These are phyloP conservation scores for Annulohypoxylon bovei DNA, from an alignment of 495 filamentous ascomycete species.

Conservation along the genomic window DNA sequence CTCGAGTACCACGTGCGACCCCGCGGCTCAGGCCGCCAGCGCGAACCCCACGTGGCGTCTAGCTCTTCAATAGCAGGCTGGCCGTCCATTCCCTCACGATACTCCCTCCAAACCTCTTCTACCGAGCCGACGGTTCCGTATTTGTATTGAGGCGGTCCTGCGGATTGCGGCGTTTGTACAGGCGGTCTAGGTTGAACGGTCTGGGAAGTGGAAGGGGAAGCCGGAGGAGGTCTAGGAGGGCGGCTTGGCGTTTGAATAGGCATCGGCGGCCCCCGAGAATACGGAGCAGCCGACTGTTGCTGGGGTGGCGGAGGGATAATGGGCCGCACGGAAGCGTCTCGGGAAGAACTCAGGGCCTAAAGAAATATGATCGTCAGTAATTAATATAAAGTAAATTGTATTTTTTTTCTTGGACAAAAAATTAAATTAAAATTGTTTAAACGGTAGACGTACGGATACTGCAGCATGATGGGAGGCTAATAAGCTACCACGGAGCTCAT, in stretches of 20 bases:
- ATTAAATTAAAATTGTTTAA: neutral
- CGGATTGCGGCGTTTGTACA: conserved; percentile 34
- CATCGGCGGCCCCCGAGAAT: conserved; percentile 40
- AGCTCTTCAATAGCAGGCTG: conserved; percentile 48
- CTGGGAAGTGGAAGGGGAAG: conserved; percentile 36
- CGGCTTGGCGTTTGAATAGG: conserved; percentile 43
- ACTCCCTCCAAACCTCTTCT: conserved; percentile 50
- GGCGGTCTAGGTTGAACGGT: conserved; percentile 29
- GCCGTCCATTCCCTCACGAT: conserved; percentile 47
- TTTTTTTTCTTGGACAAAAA: neutral
- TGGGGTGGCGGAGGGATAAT: conserved; percentile 41
- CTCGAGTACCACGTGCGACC: conserved; percentile 51
- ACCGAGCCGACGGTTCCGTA: conserved; percentile 47
- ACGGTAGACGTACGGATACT: conserved; percentile 39
- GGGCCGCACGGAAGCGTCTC: conserved; percentile 39
- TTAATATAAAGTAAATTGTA: conserved; percentile 15
- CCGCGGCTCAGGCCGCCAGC: conserved; percentile 49
- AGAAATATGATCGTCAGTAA: conserved; percentile 19
- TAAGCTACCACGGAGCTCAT: conserved; percentile 44
- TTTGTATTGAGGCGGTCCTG: conserved; percentile 45
- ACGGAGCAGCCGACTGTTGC: conserved; percentile 38
- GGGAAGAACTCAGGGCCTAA: conserved; percentile 42
- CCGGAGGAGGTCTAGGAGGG: conserved; percentile 39
- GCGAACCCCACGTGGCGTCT: conserved; percentile 47
- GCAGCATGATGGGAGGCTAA: conserved; percentile 48